phyloP scores from a whole-genome alignment of 441 rosid genomes.

The Populus hybrid region DNA sequence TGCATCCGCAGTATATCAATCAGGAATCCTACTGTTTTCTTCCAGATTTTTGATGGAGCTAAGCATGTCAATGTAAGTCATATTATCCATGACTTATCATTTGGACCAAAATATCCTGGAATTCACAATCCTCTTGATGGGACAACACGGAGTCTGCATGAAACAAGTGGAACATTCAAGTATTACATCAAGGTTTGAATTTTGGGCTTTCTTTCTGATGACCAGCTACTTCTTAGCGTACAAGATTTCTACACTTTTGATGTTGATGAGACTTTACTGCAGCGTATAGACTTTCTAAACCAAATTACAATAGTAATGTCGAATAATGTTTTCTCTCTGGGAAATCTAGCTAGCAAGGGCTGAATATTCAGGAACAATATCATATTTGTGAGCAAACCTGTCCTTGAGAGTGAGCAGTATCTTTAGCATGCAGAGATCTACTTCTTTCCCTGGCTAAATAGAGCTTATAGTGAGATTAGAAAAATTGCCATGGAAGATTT shows the following conservation, averaged over 20 bases:
- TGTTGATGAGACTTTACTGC: conserved; percentile 2
- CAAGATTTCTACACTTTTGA: neutral
- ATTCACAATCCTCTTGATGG: conserved; percentile 88
- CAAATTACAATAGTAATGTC: neutral
- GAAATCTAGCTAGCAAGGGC: neutral
- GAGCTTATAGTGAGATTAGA: neutral
- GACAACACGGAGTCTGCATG: conserved; percentile 60
- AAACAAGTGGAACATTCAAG: conserved; percentile 82
- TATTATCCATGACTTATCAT: conserved; percentile 76
- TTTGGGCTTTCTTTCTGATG: neutral
- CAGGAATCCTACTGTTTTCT: conserved; percentile 5
- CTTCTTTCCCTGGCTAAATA: neutral
- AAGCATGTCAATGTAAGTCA: conserved; percentile 86
- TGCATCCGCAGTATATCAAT: neutral
- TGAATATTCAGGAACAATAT: neutral
- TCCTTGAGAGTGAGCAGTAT: neutral
- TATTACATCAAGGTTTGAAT: conserved; percentile 84
- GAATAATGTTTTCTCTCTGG: neutral
- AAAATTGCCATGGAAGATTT: neutral
- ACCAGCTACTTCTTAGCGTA: neutral
- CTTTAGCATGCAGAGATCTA: neutral
- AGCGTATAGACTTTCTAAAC: neutral
- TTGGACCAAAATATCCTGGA: conserved; percentile 93
- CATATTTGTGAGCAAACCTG: neutral
- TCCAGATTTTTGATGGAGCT: conserved; percentile 83